A percentile compares a stretch with the other conserved stretches of the same genome.
Evolutionary conservation across 768 basidiomycete genomes (phyloP).

Genomic region (Leucosporidium yakuticum): DNA sequence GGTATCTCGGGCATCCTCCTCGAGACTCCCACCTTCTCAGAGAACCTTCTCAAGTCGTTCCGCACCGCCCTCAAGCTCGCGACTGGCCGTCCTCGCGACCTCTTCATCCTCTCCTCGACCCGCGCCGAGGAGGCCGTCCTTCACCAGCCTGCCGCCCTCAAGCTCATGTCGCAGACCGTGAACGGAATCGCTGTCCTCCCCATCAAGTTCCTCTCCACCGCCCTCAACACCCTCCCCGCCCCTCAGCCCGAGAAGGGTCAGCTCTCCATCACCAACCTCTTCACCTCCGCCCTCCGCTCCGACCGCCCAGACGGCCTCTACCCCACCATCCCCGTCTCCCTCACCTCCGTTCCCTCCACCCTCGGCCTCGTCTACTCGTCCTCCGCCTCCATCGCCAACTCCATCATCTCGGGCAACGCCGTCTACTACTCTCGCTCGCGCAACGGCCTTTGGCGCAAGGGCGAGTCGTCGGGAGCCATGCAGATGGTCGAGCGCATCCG

Average conservation of each 20-base stretch:
- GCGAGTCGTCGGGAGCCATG: conserved; percentile 89
- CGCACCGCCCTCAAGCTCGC: conserved; percentile 71
- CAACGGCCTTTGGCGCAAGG: conserved; percentile 94
- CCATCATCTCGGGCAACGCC: conserved; percentile 79
- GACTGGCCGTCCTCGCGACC: conserved; percentile 51
- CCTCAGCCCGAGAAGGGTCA: conserved; percentile 57
- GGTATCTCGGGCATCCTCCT: conserved; percentile 67
- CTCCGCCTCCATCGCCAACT: conserved; percentile 70
- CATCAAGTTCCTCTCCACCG: conserved; percentile 53
- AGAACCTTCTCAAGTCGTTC: conserved; percentile 57
- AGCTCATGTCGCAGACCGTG: conserved; percentile 27
- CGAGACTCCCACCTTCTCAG: conserved; percentile 55
- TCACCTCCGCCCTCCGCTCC: conserved; percentile 71
- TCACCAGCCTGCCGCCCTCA: conserved; percentile 36
- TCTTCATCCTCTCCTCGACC: conserved; percentile 54
- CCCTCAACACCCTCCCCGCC: conserved; percentile 54
- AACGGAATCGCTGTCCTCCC: conserved; percentile 38
- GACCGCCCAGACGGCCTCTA: conserved; percentile 89
- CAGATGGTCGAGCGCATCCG: conserved; percentile 74
- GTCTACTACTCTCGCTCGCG: conserved; percentile 87
- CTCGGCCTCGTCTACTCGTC: conserved; percentile 97
- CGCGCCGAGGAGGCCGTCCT: conserved; percentile 26
- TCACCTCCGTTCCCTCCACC: conserved; percentile 39
- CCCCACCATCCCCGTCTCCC: conserved; percentile 79
- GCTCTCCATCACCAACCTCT: conserved; percentile 72